These are phyloP conservation scores for Fusarium sp. DNA, from an alignment of 2,329 filamentous ascomycete genomes.

Conservation along the genomic window DNA sequence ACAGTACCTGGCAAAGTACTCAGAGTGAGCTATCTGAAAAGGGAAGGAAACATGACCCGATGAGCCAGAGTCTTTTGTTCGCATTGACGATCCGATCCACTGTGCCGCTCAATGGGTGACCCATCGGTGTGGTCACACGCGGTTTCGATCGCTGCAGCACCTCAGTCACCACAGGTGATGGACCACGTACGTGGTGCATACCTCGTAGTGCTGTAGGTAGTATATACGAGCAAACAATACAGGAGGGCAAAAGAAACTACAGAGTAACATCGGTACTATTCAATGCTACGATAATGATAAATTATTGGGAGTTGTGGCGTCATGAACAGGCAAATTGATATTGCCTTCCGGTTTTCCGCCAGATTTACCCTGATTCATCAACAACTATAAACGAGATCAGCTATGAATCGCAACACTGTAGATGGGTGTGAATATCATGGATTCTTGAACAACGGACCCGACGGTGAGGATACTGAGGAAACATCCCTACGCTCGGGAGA, in stretches of 20 bases:
- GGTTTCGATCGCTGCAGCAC: slow-evolving; percentile 10
- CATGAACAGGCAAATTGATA: slow-evolving; percentile 12
- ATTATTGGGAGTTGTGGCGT: slow-evolving; percentile 17
- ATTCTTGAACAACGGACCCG: not conserved
- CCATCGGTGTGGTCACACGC: slow-evolving; percentile 18
- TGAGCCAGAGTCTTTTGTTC: not conserved
- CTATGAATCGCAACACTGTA: not conserved
- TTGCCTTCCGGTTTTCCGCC: slow-evolving; percentile 17
- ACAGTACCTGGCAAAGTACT: not conserved
- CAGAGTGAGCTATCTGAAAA: slow-evolving; percentile 19
- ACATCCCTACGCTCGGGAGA: not conserved
- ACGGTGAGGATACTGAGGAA: slow-evolving; percentile 1
- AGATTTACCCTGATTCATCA: not conserved
- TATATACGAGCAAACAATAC: not conserved
- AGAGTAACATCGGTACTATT: not conserved
- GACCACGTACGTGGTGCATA: not conserved
- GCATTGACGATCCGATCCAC: slow-evolving; percentile 25
- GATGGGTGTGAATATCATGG: not conserved
- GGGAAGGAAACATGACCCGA: slow-evolving; percentile 25
- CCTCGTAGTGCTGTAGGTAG: no score
- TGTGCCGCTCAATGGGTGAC: slow-evolving; percentile 14
- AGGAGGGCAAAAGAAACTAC: not conserved
- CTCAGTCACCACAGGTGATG: slow-evolving; percentile 6
- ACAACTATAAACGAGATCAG: not conserved
- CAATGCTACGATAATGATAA: not conserved